Evolutionary conservation across 1,284 basidiomycete species (phyloP).

Genomic region (Porogramme epimiltina): DNA sequence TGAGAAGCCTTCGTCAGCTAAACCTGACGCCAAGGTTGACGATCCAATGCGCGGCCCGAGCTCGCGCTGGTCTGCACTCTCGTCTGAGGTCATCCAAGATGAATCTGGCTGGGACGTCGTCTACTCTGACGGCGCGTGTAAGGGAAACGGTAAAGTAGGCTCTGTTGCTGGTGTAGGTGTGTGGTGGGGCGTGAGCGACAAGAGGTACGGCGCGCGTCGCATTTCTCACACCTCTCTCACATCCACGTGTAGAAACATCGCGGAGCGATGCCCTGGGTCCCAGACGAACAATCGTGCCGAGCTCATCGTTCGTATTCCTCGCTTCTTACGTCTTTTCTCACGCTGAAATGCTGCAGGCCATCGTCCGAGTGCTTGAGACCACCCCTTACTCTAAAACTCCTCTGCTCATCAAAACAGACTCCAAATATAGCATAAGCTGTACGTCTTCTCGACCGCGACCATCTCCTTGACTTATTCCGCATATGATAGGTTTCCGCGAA

Average conservation of each 20-base stretch:
- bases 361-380: conserved; percentile 71
- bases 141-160: conserved; percentile 65
- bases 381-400: conserved; percentile 54
- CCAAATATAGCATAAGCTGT: conserved; percentile 77
- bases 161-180: conserved; percentile 75
- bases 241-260: conserved; percentile 57
- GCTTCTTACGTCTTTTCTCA: background rate
- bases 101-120: conserved; percentile 50
- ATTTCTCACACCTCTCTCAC: background rate
- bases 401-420: conserved; percentile 76
- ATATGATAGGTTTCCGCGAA: conserved; percentile 51
- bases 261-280: conserved; percentile 76
- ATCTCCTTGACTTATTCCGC: background rate
- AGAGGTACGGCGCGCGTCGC: conserved; percentile 43
- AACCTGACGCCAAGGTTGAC: background rate
- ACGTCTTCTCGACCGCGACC: conserved; percentile 9
- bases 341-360: conserved; percentile 51
- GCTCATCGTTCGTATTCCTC: conserved; percentile 61
- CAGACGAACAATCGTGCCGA: conserved; percentile 92
- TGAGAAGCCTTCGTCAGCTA: background rate
- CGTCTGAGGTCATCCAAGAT: conserved; percentile 20
- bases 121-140: conserved; percentile 82
- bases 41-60: background rate
- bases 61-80: conserved; percentile 11
- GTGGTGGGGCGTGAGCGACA: conserved; percentile 70